These are phyloP conservation scores for Neurospora sp. DNA, from an alignment of 495 filamentous ascomycete genomes.

Conservation along the genomic window DNA sequence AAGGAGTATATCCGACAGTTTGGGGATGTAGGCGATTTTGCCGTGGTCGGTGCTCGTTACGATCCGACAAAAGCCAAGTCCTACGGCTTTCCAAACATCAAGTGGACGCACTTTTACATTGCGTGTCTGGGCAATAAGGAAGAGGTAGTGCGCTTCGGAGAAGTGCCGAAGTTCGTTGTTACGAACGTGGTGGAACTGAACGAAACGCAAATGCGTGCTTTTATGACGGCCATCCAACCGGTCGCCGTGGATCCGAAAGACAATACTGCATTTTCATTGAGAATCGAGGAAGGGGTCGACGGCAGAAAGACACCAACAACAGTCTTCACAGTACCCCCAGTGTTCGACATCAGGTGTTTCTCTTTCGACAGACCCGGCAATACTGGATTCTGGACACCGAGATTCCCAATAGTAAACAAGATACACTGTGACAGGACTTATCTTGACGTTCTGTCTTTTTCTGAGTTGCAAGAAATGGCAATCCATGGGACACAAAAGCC, in stretches of 20 bases:
- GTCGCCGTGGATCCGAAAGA: constrained; percentile 17
- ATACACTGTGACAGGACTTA: constrained; percentile 39
- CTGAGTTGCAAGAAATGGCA: constrained; percentile 35
- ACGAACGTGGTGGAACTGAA: constrained; percentile 43
- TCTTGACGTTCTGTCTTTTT: constrained; percentile 30
- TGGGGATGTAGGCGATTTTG: constrained; percentile 75
- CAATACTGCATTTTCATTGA: constrained; percentile 21
- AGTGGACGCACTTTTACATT: constrained; percentile 72
- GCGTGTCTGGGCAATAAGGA: constrained; percentile 68
- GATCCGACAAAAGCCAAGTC: constrained; percentile 46
- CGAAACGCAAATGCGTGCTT: constrained; percentile 21
- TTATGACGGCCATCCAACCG: constrained; percentile 27
- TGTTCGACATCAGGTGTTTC: constrained; percentile 40
- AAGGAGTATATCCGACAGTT: constrained; percentile 78
- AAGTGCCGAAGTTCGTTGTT: constrained; percentile 52
- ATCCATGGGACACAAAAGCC: constrained; percentile 35
- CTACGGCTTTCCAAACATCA: constrained; percentile 37
- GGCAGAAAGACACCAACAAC: constrained; percentile 23
- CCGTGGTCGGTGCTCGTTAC: constrained; percentile 62
- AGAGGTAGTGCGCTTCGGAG: constrained; percentile 40
- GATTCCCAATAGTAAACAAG: constrained; percentile 37
- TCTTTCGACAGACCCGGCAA: constrained; percentile 34
- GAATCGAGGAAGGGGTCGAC: constrained; percentile 23
- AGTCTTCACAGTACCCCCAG: constrained; percentile 31
- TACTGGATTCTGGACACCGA: constrained; percentile 35